Conservation (phyloP, 257 asterid species). For the Fraxinus quadrangulata region DNA sequence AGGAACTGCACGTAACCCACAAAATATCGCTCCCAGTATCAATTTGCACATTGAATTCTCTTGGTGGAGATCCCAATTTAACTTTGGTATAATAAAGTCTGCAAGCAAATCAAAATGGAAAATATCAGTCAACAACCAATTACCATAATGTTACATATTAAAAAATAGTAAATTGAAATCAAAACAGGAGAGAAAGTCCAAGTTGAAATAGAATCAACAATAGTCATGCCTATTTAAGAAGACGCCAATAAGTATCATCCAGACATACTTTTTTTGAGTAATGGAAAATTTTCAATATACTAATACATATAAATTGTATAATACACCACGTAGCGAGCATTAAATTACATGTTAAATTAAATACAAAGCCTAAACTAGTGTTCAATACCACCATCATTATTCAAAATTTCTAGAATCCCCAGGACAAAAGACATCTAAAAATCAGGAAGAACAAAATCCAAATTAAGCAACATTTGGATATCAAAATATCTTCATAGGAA, state of each 20-base stretch:
- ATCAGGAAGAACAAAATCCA: constrained; percentile 21
- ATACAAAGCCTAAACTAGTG: too few relatives aligned
- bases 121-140: neutral
- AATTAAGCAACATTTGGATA: constrained; percentile 16
- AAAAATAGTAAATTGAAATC: constrained; percentile 10
- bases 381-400: too few relatives aligned
- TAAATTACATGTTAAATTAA: too few relatives aligned
- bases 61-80: constrained; percentile 68
- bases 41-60: constrained; percentile 65
- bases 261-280: neutral
- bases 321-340: too few relatives aligned
- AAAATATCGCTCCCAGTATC: constrained; percentile 80
- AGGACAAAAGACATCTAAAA: constrained; percentile 3
- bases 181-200: constrained; percentile 6
- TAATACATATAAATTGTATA: neutral
- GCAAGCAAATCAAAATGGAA: constrained; percentile 18
- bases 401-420: neutral
- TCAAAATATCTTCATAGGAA: neutral
- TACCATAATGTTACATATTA: neutral
- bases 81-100: constrained; percentile 74
- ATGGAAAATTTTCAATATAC: neutral
- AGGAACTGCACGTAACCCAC: constrained; percentile 73
- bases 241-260: neutral
- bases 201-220: constrained; percentile 11
- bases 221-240: neutral